phyloP scores from a whole-genome alignment of 2,329 filamentous ascomycete species.

The Orbilia blumenaviensis region DNA sequence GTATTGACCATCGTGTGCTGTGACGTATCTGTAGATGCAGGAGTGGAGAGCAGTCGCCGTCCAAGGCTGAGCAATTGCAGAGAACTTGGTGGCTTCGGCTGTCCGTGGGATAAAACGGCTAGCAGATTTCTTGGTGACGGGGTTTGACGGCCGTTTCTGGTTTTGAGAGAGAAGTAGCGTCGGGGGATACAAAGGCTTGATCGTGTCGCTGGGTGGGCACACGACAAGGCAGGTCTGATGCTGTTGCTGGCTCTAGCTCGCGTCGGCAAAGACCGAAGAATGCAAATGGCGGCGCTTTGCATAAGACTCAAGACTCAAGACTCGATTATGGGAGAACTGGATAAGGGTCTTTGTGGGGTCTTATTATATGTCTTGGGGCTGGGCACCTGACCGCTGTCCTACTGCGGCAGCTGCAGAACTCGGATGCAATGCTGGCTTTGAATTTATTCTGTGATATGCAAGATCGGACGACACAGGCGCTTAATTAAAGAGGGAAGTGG shows the following conservation, averaged over 20 bases:
- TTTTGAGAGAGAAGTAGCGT: background rate
- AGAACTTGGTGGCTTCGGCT: background rate
- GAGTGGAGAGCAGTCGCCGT: constrained; percentile 8
- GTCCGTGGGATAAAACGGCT: background rate
- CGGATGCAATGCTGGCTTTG: too few species aligned
- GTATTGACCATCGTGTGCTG: constrained; percentile 70
- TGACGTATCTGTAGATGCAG: background rate
- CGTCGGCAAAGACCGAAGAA: constrained; percentile 37
- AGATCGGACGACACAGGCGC: constrained; percentile 23
- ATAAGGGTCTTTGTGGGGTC: background rate
- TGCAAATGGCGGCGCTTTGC: constrained; percentile 13
- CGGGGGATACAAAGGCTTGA: constrained; percentile 1
- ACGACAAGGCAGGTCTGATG: constrained; percentile 9
- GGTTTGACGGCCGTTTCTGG: background rate
- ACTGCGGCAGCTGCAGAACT: constrained; percentile 5
- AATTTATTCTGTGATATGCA: background rate
- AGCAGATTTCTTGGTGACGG: background rate
- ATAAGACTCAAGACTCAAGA: constrained; percentile 15
- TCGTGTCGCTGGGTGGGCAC: constrained; percentile 6
- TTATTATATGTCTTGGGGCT: constrained; percentile 1
- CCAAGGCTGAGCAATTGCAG: background rate
- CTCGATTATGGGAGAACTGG: background rate
- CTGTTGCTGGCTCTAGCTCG: background rate
- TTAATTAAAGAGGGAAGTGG: constrained; percentile 39
- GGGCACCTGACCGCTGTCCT: background rate